Conservation (phyloP, 2,329 filamentous ascomycete genomes). For the Talaromyces verruculosus region DNA sequence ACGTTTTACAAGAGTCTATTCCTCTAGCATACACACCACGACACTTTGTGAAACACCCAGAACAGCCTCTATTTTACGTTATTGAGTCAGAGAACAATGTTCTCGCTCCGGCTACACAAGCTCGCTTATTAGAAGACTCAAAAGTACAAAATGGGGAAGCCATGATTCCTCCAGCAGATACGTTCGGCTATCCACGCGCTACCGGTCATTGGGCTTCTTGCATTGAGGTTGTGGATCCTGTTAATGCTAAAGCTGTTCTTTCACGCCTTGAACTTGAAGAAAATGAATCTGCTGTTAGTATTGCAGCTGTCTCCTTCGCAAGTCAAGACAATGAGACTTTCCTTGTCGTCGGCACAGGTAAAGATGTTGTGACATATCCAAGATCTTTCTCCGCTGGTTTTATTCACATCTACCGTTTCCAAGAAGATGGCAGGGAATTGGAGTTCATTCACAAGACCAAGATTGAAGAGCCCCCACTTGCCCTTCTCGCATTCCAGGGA, state of each 20-base stretch:
- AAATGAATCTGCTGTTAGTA: constrained; percentile 88
- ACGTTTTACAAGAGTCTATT: constrained; percentile 81
- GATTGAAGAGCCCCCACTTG: constrained; percentile 82
- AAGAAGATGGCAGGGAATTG: constrained; percentile 79
- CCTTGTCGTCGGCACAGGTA: constrained; percentile 90
- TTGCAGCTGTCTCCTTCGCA: constrained; percentile 79
- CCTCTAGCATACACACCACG: constrained; percentile 87
- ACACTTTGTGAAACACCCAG: constrained; percentile 82
- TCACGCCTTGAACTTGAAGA: constrained; percentile 79
- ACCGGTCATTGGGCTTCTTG: constrained; percentile 92
- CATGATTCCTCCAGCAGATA: constrained; percentile 68
- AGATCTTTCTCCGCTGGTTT: constrained; percentile 75
- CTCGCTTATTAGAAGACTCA: constrained; percentile 72
- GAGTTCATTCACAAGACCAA: constrained; percentile 97
- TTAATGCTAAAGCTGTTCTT: constrained; percentile 69
- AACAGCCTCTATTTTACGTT: constrained; percentile 86
- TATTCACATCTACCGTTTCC: constrained; percentile 88
- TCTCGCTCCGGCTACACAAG: constrained; percentile 72
- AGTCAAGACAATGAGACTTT: constrained; percentile 88
- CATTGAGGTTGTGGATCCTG: constrained; percentile 85
- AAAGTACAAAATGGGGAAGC: constrained; percentile 69
- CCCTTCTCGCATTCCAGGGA: constrained; percentile 91
- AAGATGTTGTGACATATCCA: constrained; percentile 79
- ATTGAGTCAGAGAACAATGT: constrained; percentile 93
- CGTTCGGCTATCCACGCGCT: constrained; percentile 85